These are phyloP conservation scores for Ashbya aceris DNA, from an alignment of 1,139 yeast genomes.

Conservation along the genomic window DNA sequence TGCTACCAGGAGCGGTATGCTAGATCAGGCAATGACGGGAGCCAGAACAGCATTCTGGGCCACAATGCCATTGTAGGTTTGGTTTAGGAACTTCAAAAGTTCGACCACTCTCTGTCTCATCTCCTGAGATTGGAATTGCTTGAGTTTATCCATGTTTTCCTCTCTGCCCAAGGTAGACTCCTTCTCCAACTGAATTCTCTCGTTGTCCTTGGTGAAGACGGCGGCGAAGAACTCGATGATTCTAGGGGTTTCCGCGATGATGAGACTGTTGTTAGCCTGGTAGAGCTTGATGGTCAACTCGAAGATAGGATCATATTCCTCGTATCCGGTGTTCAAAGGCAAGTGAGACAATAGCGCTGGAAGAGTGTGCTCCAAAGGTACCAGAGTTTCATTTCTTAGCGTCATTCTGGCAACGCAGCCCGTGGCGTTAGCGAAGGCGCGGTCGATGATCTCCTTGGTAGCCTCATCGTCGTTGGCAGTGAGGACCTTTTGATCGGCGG, in stretches of 20 bases:
- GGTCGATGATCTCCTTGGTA: conserved; percentile 67
- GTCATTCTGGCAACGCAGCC: conserved; percentile 96
- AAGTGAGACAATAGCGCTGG: conserved; percentile 69
- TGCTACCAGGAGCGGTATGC: not conserved
- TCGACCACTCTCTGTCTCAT: conserved; percentile 55
- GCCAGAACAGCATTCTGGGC: conserved; percentile 49
- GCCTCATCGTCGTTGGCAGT: conserved; percentile 64
- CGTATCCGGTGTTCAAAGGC: conserved; percentile 83
- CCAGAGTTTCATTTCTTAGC: conserved; percentile 56
- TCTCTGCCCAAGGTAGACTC: conserved; percentile 79
- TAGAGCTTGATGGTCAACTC: conserved; percentile 66
- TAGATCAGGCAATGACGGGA: conserved; percentile 39
- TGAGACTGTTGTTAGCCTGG: conserved; percentile 49
- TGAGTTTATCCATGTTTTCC: conserved; percentile 65
- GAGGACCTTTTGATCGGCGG: conserved; percentile 60
- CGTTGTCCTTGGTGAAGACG: conserved; percentile 66
- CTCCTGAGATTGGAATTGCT: conserved; percentile 67
- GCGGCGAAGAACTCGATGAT: conserved; percentile 59
- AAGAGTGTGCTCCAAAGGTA: conserved; percentile 74
- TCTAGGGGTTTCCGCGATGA: conserved; percentile 51
- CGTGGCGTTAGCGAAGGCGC: conserved; percentile 88
- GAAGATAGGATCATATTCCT: conserved; percentile 88
- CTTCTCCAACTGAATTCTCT: conserved; percentile 55
- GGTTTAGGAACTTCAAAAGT: conserved; percentile 65
- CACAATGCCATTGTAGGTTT: conserved; percentile 52